Conservation (phyloP, 2,329 filamentous ascomycete genomes). For the Alternaria conjuncta region DNA sequence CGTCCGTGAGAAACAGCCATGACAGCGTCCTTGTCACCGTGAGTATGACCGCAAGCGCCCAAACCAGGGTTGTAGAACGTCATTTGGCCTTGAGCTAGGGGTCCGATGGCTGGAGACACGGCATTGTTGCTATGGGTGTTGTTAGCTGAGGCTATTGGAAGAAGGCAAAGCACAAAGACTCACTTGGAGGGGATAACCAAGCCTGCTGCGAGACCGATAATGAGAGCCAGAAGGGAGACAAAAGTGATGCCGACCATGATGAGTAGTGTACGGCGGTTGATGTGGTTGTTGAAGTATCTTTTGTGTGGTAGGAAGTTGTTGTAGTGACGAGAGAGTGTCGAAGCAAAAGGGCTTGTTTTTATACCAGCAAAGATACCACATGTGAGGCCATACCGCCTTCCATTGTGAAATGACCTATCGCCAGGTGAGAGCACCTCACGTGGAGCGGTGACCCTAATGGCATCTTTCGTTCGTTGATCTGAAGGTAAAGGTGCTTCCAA, state of each 20-base stretch:
- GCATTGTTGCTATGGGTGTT: slow-evolving; percentile 42
- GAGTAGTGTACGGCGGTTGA: slow-evolving; percentile 48
- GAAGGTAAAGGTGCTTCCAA: background rate
- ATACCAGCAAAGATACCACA: slow-evolving; percentile 12
- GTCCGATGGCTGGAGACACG: slow-evolving; percentile 60
- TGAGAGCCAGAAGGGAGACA: slow-evolving; percentile 46
- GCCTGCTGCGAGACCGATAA: slow-evolving; percentile 53
- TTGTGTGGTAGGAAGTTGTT: slow-evolving; percentile 47
- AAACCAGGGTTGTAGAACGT: slow-evolving; percentile 73
- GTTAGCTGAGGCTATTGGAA: slow-evolving; percentile 11
- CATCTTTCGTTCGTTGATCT: slow-evolving; percentile 5
- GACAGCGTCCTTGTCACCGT: slow-evolving; percentile 63
- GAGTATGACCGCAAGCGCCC: slow-evolving; percentile 71
- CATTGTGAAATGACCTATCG: slow-evolving; percentile 1
- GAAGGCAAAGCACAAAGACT: background rate
- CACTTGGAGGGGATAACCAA: slow-evolving; percentile 35
- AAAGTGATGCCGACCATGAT: slow-evolving; percentile 40
- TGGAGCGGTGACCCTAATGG: background rate
- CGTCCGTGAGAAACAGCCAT: slow-evolving; percentile 71
- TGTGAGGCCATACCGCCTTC: slow-evolving; percentile 6
- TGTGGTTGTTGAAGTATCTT: slow-evolving; percentile 49
- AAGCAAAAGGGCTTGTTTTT: slow-evolving; percentile 17
- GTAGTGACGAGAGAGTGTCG: slow-evolving; percentile 40
- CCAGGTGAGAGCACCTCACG: background rate
- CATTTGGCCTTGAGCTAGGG: slow-evolving; percentile 65